Percentiles rank a stretch among this genome's conserved stretches.
phyloP scores from a whole-genome alignment of 306 rosid species.

The Glycine soja region DNA sequence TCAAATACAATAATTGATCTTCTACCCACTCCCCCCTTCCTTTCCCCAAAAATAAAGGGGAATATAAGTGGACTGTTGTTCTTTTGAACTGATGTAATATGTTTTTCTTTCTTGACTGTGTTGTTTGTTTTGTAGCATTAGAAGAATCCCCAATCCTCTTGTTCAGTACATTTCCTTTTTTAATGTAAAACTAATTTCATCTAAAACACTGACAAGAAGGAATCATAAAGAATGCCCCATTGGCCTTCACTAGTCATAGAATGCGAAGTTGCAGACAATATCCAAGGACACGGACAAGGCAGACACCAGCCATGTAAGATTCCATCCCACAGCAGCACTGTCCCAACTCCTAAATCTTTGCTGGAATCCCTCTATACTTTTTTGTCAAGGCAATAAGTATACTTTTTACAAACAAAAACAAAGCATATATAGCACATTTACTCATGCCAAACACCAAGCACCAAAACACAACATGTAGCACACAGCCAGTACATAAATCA shows the following conservation, averaged over 20 bases:
- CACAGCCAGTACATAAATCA: background rate
- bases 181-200: background rate
- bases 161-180: slow-evolving; percentile 11
- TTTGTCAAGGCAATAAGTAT: background rate
- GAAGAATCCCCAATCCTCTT: background rate
- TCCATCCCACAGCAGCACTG: background rate
- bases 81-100: background rate
- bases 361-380: slow-evolving; percentile 3
- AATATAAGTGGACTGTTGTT: background rate
- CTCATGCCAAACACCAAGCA: slow-evolving; percentile 3
- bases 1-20: background rate
- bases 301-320: slow-evolving; percentile 6
- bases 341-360: background rate
- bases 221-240: background rate
- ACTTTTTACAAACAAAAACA: slow-evolving; percentile 10
- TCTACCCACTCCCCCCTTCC: background rate
- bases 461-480: background rate
- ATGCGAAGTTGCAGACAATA: background rate
- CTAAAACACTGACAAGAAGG: background rate
- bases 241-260: background rate
- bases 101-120: background rate
- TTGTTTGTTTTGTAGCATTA: background rate
- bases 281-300: background rate
- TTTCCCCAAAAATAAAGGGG: background rate
- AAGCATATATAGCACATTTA: background rate